Base-by-base conservation (phyloP, 257 asterid species). In the Solanum corneliomulleri region DNA sequence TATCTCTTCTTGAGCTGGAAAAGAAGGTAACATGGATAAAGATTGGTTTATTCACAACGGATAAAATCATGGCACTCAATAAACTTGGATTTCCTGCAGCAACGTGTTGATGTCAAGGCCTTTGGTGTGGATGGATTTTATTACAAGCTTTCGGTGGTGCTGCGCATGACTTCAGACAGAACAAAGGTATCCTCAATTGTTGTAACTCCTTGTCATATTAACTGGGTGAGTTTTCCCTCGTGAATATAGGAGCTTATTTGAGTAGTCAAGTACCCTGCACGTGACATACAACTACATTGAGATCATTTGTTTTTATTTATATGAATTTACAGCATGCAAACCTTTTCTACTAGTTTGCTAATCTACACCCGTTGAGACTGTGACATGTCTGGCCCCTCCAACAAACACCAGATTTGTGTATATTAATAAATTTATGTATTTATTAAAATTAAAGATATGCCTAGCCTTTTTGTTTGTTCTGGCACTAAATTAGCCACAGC, bases 81-180 rank as follows among this genome's bases (percentile, higher is more conserved):
- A 27, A 80, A 69, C 82, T 77, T 90, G 87, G 80, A 85, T 82
- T 82, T 84, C 89, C 86, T 90, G 70, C 94, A 97, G 99, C 99
- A 97, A 94, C 92, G 99, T 87, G 96, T 96, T 89, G 99, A 97
- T 89, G 89, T 93, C 89, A 93, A 78, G 92, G 99, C 99, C 81
- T 92, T 90, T 88, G 92, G 91, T 86, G 92, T 93, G 49, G 91
- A 96, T 84, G 98, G 97, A 86, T 93, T 90, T 89, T 97, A 97
- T 92, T 93, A 93, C 93, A 96, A 94, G 94, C 99, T 97, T 88
- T 96, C 99, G 74, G 98, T 98, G 91, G 91, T 92, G 89, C 91
- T 97, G 88, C 93, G 92, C 92, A 97, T 97, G 99, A 97, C 98
- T 88, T 97, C 99, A 87, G 99, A 97, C 92, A 93, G 99, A 93